Conservation (phyloP, 225 moss, liverwort and hornwort genomes). For the Straminergon stramineum region DNA sequence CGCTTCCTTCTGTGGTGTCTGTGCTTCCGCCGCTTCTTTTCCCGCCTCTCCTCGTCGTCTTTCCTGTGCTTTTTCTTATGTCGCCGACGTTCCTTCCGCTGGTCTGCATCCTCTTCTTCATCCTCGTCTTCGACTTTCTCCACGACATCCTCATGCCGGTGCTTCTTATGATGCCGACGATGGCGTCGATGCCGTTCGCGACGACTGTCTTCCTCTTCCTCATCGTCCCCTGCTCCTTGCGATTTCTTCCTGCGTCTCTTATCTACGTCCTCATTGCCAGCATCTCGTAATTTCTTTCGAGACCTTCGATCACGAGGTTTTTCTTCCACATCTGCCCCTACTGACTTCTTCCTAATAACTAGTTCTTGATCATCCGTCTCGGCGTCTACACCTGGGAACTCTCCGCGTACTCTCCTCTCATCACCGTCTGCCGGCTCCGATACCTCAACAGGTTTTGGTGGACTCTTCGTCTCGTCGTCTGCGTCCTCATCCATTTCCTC, state of each 20-base stretch:
- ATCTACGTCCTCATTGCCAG: neutral
- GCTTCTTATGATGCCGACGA: conserved; percentile 29
- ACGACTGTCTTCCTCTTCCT: conserved; percentile 32
- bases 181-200: conserved; percentile 39
- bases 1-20: conserved; percentile 38
- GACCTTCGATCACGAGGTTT: conserved; percentile 14
- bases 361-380: neutral
- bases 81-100: conserved; percentile 61
- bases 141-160: conserved; percentile 26
- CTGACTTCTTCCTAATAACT: conserved; percentile 8
- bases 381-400: neutral
- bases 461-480: neutral
- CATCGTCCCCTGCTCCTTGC: conserved; percentile 22
- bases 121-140: conserved; percentile 46
- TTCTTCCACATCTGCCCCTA: neutral
- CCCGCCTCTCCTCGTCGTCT: conserved; percentile 68
- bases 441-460: neutral
- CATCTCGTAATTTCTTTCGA: conserved; percentile 22
- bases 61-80: conserved; percentile 71
- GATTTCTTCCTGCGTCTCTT: neutral
- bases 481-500: conserved; percentile 8
- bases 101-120: conserved; percentile 52
- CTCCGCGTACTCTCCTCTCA: conserved; percentile 2
- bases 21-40: conserved; percentile 65
- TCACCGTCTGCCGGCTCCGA: conserved; percentile 1